A percentile compares a stretch with the other conserved stretches of the same genome.
Conservation (phyloP, 176 grass and related monocot species). For the Paspalum vaginatum region DNA sequence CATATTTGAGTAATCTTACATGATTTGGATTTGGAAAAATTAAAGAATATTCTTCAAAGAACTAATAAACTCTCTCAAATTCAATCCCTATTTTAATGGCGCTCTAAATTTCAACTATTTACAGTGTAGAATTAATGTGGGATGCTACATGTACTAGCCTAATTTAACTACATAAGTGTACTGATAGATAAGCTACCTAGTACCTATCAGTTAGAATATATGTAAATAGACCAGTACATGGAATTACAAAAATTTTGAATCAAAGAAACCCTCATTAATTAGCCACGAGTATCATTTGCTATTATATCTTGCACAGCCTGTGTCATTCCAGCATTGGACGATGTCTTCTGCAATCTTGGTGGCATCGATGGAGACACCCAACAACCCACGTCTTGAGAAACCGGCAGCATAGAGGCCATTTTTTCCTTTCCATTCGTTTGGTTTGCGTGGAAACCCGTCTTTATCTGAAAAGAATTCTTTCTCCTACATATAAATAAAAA, state of each 20-base stretch:
- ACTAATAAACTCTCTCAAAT: too few relatives aligned
- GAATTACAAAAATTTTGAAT: slow-evolving; percentile 36
- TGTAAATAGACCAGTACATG: slow-evolving; percentile 38
- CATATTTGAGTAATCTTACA: too few relatives aligned
- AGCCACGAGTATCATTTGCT: slow-evolving; percentile 1
- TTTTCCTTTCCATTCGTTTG: slow-evolving; percentile 83
- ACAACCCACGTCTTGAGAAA: slow-evolving; percentile 68
- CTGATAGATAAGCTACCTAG: slow-evolving; percentile 18
- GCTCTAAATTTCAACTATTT: neutral
- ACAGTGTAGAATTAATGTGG: slow-evolving; percentile 22
- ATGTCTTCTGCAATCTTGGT: slow-evolving; percentile 66
- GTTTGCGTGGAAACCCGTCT: slow-evolving; percentile 71
- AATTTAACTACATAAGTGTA: slow-evolving; percentile 13
- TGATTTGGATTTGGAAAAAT: too few relatives aligned
- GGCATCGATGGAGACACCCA: slow-evolving; percentile 75
- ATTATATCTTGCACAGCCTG: slow-evolving; percentile 1
- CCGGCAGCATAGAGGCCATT: slow-evolving; percentile 80
- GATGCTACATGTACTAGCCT: slow-evolving; percentile 39
- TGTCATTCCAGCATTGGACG: slow-evolving; percentile 35
- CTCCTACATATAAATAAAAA: slow-evolving; percentile 42
- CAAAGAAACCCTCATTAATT: neutral
- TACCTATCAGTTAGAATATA: slow-evolving; percentile 25
- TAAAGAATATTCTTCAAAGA: too few relatives aligned
- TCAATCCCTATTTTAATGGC: too few relatives aligned
- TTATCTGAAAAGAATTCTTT: slow-evolving; percentile 79